These are phyloP conservation scores for Entomortierella lignicola DNA, from an alignment of 192 early-diverging fungal species.

Conservation along the genomic window DNA sequence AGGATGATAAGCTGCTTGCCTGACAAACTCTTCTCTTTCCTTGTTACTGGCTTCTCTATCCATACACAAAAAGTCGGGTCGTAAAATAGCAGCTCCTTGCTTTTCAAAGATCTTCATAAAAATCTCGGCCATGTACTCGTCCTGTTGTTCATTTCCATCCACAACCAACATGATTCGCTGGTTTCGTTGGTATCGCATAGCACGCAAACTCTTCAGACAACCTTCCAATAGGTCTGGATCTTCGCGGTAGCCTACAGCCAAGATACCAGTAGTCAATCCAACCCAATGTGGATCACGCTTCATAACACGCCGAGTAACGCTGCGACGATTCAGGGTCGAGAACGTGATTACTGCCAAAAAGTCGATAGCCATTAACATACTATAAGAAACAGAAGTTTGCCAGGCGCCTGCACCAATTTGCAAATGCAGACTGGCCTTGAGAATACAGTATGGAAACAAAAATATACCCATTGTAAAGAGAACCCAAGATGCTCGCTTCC, in stretches of 20 bases:
- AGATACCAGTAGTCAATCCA: constrained; percentile 41
- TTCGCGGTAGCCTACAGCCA: constrained; percentile 51
- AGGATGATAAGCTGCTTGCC: constrained; percentile 37
- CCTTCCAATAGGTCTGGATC: constrained; percentile 43
- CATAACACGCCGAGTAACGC: constrained; percentile 38
- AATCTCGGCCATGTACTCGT: constrained; percentile 49
- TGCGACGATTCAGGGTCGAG: constrained; percentile 30
- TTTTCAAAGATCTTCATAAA: constrained; percentile 33
- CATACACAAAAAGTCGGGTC: constrained; percentile 39
- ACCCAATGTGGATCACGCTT: constrained; percentile 42
- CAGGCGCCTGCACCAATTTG: constrained; percentile 44
- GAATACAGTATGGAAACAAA: constrained; percentile 31
- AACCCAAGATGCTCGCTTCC: constrained; percentile 41
- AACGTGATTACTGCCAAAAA: constrained; percentile 51
- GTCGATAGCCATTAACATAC: constrained; percentile 52
- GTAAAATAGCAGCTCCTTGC: constrained; percentile 34
- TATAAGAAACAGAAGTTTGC: constrained; percentile 50
- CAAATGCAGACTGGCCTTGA: constrained; percentile 48
- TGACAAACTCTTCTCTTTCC: constrained; percentile 31
- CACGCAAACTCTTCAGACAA: constrained; percentile 45
- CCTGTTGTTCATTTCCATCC: constrained; percentile 45
- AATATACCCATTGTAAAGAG: constrained; percentile 36
- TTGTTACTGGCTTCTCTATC: constrained; percentile 15
- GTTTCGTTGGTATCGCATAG: constrained; percentile 47
- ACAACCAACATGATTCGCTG: constrained; percentile 33